Conservation (phyloP, 2,329 filamentous ascomycete species). For the Bipolaris cookei region DNA sequence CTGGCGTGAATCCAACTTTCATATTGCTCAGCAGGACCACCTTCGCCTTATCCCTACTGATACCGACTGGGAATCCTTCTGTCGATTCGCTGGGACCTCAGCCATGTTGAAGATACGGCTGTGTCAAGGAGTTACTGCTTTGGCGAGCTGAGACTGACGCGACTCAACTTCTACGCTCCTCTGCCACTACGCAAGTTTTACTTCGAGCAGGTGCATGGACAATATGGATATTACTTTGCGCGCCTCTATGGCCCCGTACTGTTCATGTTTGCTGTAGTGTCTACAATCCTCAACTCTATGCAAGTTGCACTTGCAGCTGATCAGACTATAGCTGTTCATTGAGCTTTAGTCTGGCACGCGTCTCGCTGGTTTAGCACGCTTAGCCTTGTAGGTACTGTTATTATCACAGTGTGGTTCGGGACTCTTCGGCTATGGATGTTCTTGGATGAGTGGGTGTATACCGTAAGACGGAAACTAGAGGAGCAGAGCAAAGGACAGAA, state of each 20-base stretch:
- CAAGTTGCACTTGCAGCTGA: neutral
- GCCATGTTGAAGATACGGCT: constrained; percentile 21
- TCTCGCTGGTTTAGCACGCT: constrained; percentile 30
- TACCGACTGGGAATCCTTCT: constrained; percentile 31
- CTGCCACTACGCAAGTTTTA: no score
- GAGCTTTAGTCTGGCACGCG: constrained; percentile 16
- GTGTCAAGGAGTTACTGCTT: constrained; percentile 53
- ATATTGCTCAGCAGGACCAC: no score
- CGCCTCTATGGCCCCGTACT: no score
- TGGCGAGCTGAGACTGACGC: constrained; percentile 55
- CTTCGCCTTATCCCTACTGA: constrained; percentile 31
- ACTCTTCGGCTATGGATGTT: no score
- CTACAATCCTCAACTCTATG: neutral
- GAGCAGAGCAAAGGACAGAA: no score
- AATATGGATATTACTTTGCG: no score
- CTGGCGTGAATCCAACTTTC: no score
- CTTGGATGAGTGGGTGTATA: no score
- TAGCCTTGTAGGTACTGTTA: constrained; percentile 19
- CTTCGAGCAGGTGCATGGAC: no score
- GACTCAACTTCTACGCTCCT: no score
- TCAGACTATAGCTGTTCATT: constrained; percentile 4
- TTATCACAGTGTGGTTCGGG: constrained; percentile 22
- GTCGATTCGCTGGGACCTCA: constrained; percentile 16
- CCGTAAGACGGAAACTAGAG: no score
- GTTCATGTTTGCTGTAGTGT: constrained; percentile 38